Evolutionary conservation across 371 early-diverging fungal genomes (phyloP).

Genomic region (Rhizopus arrhizus): DNA sequence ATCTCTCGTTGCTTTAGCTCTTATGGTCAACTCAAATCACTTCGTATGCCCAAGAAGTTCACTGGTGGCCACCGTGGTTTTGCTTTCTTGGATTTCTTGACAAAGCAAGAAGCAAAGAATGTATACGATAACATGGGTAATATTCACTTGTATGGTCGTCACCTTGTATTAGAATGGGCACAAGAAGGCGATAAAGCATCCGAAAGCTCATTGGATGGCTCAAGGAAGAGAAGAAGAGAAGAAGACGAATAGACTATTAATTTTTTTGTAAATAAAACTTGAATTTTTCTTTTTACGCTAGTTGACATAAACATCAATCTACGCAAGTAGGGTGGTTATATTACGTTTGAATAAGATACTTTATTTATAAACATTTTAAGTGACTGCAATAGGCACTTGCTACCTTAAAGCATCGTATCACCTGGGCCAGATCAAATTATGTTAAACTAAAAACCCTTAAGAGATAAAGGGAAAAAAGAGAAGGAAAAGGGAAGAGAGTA

Average conservation of each 20-base stretch:
- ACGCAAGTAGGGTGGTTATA: too few relatives aligned
- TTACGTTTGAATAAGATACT: too few relatives aligned
- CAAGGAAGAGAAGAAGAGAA: conserved; percentile 5
- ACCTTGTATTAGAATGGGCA: conserved; percentile 97
- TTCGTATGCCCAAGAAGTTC: conserved; percentile 95
- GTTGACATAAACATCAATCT: too few relatives aligned
- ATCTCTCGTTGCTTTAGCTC: conserved; percentile 43
- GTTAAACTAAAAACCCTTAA: too few relatives aligned
- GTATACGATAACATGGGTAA: conserved; percentile 86
- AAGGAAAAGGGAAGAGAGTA: too few relatives aligned
- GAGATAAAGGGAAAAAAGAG: too few relatives aligned
- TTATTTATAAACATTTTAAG: too few relatives aligned
- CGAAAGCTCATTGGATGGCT: not conserved
- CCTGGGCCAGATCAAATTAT: too few relatives aligned
- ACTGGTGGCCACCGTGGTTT: conserved; percentile 97
- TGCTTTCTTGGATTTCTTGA: conserved; percentile 96
- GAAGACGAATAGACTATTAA: not conserved
- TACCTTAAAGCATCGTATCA: too few relatives aligned
- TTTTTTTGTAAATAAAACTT: not conserved
- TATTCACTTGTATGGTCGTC: conserved; percentile 99
- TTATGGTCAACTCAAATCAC: conserved; percentile 92
- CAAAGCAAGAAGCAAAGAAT: conserved; percentile 89
- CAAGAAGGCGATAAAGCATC: conserved; percentile 67
- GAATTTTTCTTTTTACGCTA: too few relatives aligned
- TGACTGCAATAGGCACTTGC: too few relatives aligned